phyloP scores from a whole-genome alignment of 2,329 filamentous ascomycete species.

The Cladophialophora bantiana region DNA sequence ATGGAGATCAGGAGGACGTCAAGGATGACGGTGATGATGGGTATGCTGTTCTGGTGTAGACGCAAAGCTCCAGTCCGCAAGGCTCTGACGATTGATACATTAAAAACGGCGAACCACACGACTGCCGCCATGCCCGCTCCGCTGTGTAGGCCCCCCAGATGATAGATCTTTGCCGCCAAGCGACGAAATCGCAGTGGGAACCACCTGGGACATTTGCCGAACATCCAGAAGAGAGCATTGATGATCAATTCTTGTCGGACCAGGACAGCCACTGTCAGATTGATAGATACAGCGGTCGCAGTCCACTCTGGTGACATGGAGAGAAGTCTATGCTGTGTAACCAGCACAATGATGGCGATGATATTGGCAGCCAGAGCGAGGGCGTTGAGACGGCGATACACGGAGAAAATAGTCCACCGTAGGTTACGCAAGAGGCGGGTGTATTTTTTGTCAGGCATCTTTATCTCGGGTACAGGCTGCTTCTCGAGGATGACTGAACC shows the following conservation, averaged over 20 bases:
- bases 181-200: conserved; percentile 56
- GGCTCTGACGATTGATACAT: conserved; percentile 44
- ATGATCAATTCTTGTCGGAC: conserved; percentile 62
- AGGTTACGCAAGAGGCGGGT: conserved; percentile 43
- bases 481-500: conserved; percentile 36
- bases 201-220: conserved; percentile 54
- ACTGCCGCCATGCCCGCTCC: conserved; percentile 58
- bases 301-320: conserved; percentile 42
- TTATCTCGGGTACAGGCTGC: conserved; percentile 26
- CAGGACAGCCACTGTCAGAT: conserved; percentile 56
- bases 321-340: conserved; percentile 46
- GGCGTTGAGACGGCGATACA: conserved; percentile 54
- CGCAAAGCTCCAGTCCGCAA: conserved; percentile 15
- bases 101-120: conserved; percentile 56
- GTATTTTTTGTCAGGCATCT: conserved; percentile 40
- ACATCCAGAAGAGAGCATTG: conserved; percentile 57
- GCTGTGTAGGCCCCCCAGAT: conserved; percentile 63
- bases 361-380: conserved; percentile 52
- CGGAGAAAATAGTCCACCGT: conserved; percentile 48
- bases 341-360: conserved; percentile 47
- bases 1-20: conserved; percentile 65
- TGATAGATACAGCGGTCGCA: conserved; percentile 54
- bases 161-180: conserved; percentile 59
- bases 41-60: conserved; percentile 48
- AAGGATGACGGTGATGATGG: conserved; percentile 65